Conservation (phyloP, 2,329 filamentous ascomycete species). For the Zasmidium cellare region DNA sequence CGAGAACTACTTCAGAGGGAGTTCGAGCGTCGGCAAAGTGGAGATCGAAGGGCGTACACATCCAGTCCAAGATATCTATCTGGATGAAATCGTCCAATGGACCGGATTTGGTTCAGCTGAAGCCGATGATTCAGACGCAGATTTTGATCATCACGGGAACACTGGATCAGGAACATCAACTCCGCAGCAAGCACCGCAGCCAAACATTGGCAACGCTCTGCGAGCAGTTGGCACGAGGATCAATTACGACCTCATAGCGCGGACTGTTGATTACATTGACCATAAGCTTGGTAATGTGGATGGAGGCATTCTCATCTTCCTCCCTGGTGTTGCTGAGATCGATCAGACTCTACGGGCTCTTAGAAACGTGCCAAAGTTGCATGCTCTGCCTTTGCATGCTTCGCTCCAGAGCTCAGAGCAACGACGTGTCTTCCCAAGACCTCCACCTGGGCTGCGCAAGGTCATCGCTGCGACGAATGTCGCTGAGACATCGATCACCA, state of each 20-base stretch:
- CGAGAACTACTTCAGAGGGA: slow-evolving; percentile 70
- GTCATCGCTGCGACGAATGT: slow-evolving; percentile 95
- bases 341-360: slow-evolving; percentile 73
- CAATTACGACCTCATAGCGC: slow-evolving; percentile 84
- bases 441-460: slow-evolving; percentile 81
- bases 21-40: slow-evolving; percentile 66
- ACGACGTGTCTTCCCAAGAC: slow-evolving; percentile 74
- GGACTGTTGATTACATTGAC: slow-evolving; percentile 81
- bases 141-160: slow-evolving; percentile 11
- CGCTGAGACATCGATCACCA: slow-evolving; percentile 97
- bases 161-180: slow-evolving; percentile 25
- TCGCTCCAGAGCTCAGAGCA: slow-evolving; percentile 88
- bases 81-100: slow-evolving; percentile 81
- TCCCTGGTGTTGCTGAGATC: slow-evolving; percentile 91
- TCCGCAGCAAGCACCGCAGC: slow-evolving; percentile 9
- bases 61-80: slow-evolving; percentile 84
- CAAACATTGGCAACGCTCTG: slow-evolving; percentile 40
- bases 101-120: slow-evolving; percentile 63
- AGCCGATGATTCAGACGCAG: slow-evolving; percentile 49
- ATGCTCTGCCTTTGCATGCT: slow-evolving; percentile 86
- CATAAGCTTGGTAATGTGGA: slow-evolving; percentile 69
- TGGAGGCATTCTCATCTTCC: slow-evolving; percentile 91
- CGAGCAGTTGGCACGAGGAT: slow-evolving; percentile 67
- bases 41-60: slow-evolving; percentile 88
- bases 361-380: slow-evolving; percentile 62